phyloP scores from a whole-genome alignment of 768 basidiomycete species.

The Scleroderma bovista region DNA sequence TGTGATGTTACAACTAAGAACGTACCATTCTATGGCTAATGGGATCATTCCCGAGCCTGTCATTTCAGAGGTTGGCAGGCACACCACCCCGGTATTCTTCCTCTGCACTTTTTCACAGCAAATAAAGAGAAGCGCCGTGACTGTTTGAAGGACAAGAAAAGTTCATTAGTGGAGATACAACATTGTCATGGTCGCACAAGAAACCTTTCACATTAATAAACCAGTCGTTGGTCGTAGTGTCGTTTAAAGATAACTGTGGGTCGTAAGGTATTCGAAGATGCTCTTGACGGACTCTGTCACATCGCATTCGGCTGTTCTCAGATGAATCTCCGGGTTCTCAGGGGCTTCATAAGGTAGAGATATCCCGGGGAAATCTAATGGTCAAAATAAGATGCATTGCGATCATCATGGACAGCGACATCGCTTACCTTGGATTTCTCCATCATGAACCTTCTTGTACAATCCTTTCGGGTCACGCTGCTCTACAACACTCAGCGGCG shows the following conservation, averaged over 20 bases:
- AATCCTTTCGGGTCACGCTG: constrained; percentile 94
- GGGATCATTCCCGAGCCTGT: too few species aligned
- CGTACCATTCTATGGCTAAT: too few species aligned
- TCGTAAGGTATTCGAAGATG: constrained; percentile 74
- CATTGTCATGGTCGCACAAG: too few species aligned
- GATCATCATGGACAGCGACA: neutral
- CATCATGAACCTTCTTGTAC: constrained; percentile 93
- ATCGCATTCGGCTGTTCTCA: constrained; percentile 77
- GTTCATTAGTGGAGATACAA: too few species aligned
- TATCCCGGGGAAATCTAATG: constrained; percentile 92
- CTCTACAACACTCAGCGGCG: constrained; percentile 83
- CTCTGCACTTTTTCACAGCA: too few species aligned
- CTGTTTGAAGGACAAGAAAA: too few species aligned
- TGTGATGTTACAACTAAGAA: too few species aligned
- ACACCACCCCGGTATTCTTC: too few species aligned
- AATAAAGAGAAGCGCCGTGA: too few species aligned
- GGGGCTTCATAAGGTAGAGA: constrained; percentile 96
- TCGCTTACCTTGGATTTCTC: constrained; percentile 84
- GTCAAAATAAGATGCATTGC: constrained; percentile 1
- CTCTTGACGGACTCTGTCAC: constrained; percentile 72
- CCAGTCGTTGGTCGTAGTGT: too few species aligned
- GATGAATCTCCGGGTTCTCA: constrained; percentile 79
- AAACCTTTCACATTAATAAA: too few species aligned
- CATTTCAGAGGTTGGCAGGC: too few species aligned
- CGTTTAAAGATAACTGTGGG: constrained; percentile 51